Evolutionary conservation across 176 grass and related monocot genomes (phyloP), one percentile per base, ranked within the genome.

Genomic region (Ensete glaucum): DNA sequence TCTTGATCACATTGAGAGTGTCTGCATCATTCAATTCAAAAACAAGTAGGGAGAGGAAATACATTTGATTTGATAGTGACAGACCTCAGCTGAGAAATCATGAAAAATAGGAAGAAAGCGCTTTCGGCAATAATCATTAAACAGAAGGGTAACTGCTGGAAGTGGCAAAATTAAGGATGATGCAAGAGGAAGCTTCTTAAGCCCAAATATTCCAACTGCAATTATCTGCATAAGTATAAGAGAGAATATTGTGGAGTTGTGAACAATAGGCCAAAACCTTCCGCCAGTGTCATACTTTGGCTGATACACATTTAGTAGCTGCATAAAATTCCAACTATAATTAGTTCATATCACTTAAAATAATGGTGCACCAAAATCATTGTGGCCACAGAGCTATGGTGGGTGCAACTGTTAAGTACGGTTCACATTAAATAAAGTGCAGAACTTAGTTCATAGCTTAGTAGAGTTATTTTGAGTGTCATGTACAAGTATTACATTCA

Each of bases 281-380:
- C 96, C 96, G 78, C 91, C 88, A 67, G 96, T 91, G 23, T 99
- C 96, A 81, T 99, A 99, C 82, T 95, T 89, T 2, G 96, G 91
- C 1, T 29, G 76, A 73, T 95, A 94, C 20, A 99, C 85, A 69
- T 95, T 91, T 64, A 89, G 73, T 77, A 95, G 96, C 96, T 99
- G 88, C 78, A 67, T 55, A 65, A 81, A 87, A 58, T 85, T 64
- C 15, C 69, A 77, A 84, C 50, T 74, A 51, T 74, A 62, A 2
- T 24, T 69, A 53, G 72, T 19, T 68, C 13, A 52, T 64, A 52
- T 80, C 17, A 66, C 63, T 11, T 78, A 53, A 9, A 80, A 72
- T 29, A 50, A 70, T 50, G 55, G n/a, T 60, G 57, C 15, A 60
- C 13, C 57, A 60, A 7, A 60, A 60, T n/a, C 7, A 60, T 60